These are phyloP conservation scores for Phytophthora pluvialis DNA, from an alignment of 352 stramenopile genomes.

Conservation along the genomic window DNA sequence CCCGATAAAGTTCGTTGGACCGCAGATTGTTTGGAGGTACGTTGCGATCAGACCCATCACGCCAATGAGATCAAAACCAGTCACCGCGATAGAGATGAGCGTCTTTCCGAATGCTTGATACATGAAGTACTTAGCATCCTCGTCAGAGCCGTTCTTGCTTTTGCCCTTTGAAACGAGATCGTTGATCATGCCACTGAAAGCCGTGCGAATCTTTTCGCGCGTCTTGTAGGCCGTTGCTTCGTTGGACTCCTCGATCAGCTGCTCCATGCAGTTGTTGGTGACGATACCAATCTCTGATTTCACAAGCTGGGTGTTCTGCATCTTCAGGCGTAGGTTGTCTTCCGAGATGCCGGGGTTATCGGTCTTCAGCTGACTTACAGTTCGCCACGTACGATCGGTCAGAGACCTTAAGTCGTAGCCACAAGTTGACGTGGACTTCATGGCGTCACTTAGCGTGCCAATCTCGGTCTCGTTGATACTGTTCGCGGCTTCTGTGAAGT, in stretches of 20 bases:
- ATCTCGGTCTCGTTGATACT: slow-evolving; percentile 31
- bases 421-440: slow-evolving; percentile 40
- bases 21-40: slow-evolving; percentile 58
- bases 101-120: slow-evolving; percentile 41
- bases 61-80: slow-evolving; percentile 48
- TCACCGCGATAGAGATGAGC: slow-evolving; percentile 43
- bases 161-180: slow-evolving; percentile 40
- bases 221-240: slow-evolving; percentile 21
- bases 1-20: slow-evolving; percentile 46
- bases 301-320: slow-evolving; percentile 50
- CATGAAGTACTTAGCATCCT: slow-evolving; percentile 38
- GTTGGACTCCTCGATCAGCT: slow-evolving; percentile 17
- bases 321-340: slow-evolving; percentile 40
- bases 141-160: slow-evolving; percentile 29
- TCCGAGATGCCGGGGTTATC: slow-evolving; percentile 28
- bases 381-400: slow-evolving; percentile 38
- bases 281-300: slow-evolving; percentile 47
- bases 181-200: slow-evolving; percentile 48
- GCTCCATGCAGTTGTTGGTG: slow-evolving; percentile 39
- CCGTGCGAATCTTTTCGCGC: slow-evolving; percentile 49
- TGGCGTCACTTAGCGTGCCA: slow-evolving; percentile 27
- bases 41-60: slow-evolving; percentile 42
- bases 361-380: slow-evolving; percentile 42
- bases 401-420: slow-evolving; percentile 40
- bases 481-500: slow-evolving; percentile 22